Evolutionary conservation across 2,329 filamentous ascomycete species (phyloP).

Genomic region (Colletotrichum aenigma): DNA sequence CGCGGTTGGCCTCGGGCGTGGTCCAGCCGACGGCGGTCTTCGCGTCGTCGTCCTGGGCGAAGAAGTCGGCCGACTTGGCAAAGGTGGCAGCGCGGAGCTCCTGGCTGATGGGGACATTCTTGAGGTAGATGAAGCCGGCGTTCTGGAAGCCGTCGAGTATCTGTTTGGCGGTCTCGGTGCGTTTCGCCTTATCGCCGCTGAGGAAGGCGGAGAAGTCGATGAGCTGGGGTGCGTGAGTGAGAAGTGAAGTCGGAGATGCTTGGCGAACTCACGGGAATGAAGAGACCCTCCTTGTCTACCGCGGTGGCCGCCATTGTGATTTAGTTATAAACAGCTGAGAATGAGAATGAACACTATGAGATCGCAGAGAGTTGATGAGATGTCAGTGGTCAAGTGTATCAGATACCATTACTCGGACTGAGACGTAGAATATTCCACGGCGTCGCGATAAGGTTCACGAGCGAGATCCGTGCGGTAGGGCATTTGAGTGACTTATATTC

Average conservation of each 20-base stretch:
- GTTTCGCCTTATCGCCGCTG: conserved; percentile 62
- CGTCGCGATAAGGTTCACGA: conserved; percentile 9
- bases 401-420: not conserved
- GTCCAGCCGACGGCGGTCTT: conserved; percentile 76
- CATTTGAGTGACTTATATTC: conserved; percentile 5
- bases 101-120: conserved; percentile 74
- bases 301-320: conserved; percentile 43
- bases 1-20: conserved; percentile 73
- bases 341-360: not conserved
- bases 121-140: conserved; percentile 89
- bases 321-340: not conserved
- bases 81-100: conserved; percentile 67
- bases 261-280: conserved; percentile 55
- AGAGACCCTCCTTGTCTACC: conserved; percentile 55
- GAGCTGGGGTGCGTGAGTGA: conserved; percentile 52
- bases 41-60: conserved; percentile 62
- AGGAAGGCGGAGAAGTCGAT: conserved; percentile 82
- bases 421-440: not conserved
- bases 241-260: not conserved
- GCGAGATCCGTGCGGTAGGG: not conserved
- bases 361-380: not conserved
- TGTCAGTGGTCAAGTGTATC: not conserved
- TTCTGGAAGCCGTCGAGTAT: conserved; percentile 83
- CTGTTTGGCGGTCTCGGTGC: conserved; percentile 68
- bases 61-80: conserved; percentile 71